These are phyloP conservation scores for Hansfordia pulvinata DNA, from an alignment of 2,329 filamentous ascomycete genomes.

Conservation along the genomic window DNA sequence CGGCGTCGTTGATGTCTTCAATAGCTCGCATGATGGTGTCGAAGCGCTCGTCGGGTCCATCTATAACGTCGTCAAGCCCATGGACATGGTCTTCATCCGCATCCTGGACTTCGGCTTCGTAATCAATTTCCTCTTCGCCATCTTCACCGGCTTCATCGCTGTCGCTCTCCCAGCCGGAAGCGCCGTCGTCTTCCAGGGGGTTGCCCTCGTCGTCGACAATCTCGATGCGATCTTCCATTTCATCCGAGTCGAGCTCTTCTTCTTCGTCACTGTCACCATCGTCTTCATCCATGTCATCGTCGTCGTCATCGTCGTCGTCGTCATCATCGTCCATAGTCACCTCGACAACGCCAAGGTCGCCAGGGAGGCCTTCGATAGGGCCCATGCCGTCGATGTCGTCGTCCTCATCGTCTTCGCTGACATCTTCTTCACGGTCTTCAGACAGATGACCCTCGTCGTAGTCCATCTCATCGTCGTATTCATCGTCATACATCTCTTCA, in stretches of 20 bases:
- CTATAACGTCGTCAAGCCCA: slow-evolving; percentile 28
- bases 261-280: slow-evolving; percentile 37
- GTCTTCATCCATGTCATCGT: slow-evolving; percentile 42
- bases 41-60: slow-evolving; percentile 23
- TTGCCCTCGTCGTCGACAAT: slow-evolving; percentile 52
- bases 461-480: slow-evolving; percentile 86
- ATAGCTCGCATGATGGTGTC: slow-evolving; percentile 43
- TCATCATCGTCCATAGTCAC: slow-evolving; percentile 67
- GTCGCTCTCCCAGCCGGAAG: slow-evolving; percentile 48
- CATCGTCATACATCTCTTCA: slow-evolving; percentile 87
- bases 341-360: slow-evolving; percentile 49
- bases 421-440: slow-evolving; percentile 68
- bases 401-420: slow-evolving; percentile 78
- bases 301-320: slow-evolving; percentile 51
- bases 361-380: slow-evolving; percentile 62
- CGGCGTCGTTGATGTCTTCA: slow-evolving; percentile 35
- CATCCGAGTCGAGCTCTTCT: slow-evolving; percentile 39
- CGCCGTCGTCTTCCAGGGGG: slow-evolving; percentile 43
- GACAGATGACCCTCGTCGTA: slow-evolving; percentile 63
- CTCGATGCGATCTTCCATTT: slow-evolving; percentile 34
- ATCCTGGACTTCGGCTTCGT: slow-evolving; percentile 41
- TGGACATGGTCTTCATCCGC: slow-evolving; percentile 37
- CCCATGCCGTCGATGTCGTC: slow-evolving; percentile 57
- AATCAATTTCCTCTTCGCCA: slow-evolving; percentile 36
- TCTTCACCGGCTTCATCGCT: slow-evolving; percentile 42